Evolutionary conservation across 768 basidiomycete species (phyloP).

Genomic region (Podaxis sp.): DNA sequence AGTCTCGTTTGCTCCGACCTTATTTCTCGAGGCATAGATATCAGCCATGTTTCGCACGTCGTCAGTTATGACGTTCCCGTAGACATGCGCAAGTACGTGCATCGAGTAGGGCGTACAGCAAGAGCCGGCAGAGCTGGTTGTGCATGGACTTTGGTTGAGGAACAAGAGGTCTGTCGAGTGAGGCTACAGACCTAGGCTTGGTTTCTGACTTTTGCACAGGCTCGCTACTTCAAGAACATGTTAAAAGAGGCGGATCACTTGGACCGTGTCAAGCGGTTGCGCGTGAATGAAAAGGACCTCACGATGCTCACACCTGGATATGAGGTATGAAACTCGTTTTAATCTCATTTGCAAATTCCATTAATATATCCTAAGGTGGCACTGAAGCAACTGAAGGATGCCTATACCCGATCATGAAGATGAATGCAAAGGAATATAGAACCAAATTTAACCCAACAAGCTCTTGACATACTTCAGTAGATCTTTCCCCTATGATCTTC

Average conservation of each 20-base stretch:
- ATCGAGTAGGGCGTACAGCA: constrained; percentile 95
- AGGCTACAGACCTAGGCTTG: background rate
- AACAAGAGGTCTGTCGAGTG: constrained; percentile 66
- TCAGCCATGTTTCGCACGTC: constrained; percentile 89
- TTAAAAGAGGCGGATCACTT: constrained; percentile 71
- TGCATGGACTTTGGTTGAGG: constrained; percentile 95
- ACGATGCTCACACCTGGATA: constrained; percentile 58
- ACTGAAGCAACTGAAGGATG: constrained; percentile 37
- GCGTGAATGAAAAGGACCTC: constrained; percentile 62
- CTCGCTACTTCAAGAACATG: constrained; percentile 85
- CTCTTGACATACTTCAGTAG: constrained; percentile 71
- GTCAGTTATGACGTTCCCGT: constrained; percentile 94
- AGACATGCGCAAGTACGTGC: constrained; percentile 98
- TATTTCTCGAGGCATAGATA: constrained; percentile 94
- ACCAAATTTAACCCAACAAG: constrained; percentile 49
- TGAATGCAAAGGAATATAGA: background rate
- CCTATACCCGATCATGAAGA: constrained; percentile 31
- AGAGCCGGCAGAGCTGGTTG: constrained; percentile 86
- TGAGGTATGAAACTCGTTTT: constrained; percentile 46
- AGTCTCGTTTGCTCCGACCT: constrained; percentile 97
- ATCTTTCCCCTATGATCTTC: constrained; percentile 56
- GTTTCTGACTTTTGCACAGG: constrained; percentile 41
- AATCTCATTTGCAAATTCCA: background rate
- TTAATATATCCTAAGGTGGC: constrained; percentile 29
- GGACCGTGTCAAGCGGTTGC: constrained; percentile 64